Conservation (phyloP, 441 rosid genomes). For the Pelargonium cotyledonis region DNA sequence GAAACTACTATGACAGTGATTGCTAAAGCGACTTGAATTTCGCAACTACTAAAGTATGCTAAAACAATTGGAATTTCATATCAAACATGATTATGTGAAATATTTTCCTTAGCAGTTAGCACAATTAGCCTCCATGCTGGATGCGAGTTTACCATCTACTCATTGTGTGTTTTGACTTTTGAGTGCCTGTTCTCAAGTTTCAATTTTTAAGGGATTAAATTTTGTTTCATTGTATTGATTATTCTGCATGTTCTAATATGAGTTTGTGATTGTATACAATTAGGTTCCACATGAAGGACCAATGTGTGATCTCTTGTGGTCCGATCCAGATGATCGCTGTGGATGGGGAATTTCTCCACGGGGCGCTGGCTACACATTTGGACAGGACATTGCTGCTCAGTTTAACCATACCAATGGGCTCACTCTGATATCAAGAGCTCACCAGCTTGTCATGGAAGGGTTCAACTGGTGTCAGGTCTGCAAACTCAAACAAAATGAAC, state of each 20-base stretch:
- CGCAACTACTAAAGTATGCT: too few relatives aligned
- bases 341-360: slow-evolving; percentile 14
- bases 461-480: slow-evolving; percentile 60
- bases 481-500: not conserved
- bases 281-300: slow-evolving; percentile 14
- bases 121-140: too few relatives aligned
- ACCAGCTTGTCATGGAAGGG: slow-evolving; percentile 26
- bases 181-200: too few relatives aligned
- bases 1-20: too few relatives aligned
- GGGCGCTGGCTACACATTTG: slow-evolving; percentile 13
- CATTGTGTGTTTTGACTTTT: too few relatives aligned
- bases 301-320: slow-evolving; percentile 16
- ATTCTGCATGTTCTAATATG: too few relatives aligned
- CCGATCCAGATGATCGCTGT: slow-evolving; percentile 15
- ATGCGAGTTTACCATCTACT: too few relatives aligned
- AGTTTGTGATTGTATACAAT: not conserved
- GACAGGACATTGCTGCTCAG: slow-evolving; percentile 17
- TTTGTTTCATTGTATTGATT: not conserved
- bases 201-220: too few relatives aligned
- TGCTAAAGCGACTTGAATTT: too few relatives aligned
- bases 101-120: too few relatives aligned
- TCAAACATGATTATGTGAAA: too few relatives aligned
- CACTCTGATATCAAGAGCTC: slow-evolving; percentile 19
- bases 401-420: slow-evolving; percentile 20
- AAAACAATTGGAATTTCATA: too few relatives aligned